Percentiles rank a stretch among this genome's conserved stretches.
Evolutionary conservation across 768 basidiomycete genomes (phyloP).

Genomic region (Tremella mesenterica): DNA sequence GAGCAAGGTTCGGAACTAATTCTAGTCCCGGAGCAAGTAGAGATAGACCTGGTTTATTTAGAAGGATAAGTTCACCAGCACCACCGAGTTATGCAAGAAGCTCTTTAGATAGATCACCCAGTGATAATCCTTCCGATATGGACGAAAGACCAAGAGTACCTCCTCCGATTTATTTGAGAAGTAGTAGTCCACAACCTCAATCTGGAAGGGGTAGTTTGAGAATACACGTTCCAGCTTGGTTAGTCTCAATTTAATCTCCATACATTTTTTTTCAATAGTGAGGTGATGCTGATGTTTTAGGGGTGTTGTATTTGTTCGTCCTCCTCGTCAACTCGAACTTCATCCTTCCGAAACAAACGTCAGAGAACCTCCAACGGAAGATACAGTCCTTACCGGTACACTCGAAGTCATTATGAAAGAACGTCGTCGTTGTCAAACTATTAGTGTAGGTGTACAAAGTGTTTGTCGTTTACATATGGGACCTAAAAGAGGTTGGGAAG

Average conservation of each 20-base stretch:
- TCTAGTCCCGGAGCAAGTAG: too few relatives aligned
- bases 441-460: slow-evolving; percentile 27
- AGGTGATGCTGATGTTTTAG: slow-evolving; percentile 5
- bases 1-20: too few relatives aligned
- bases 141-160: slow-evolving; percentile 22
- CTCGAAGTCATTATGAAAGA: slow-evolving; percentile 41
- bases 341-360: slow-evolving; percentile 18
- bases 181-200: slow-evolving; percentile 10
- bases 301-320: slow-evolving; percentile 28
- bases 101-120: slow-evolving; percentile 19
- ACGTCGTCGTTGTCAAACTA: slow-evolving; percentile 20
- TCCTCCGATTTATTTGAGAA: slow-evolving; percentile 25
- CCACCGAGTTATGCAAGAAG: slow-evolving; percentile 17
- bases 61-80: not conserved
- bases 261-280: not conserved
- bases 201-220: slow-evolving; percentile 19
- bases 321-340: slow-evolving; percentile 17
- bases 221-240: slow-evolving; percentile 34
- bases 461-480: slow-evolving; percentile 29
- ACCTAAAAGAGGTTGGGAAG: slow-evolving; percentile 27
- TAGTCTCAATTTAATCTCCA: not conserved
- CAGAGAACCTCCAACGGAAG: slow-evolving; percentile 29
- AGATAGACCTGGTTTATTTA: too few relatives aligned
- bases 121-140: slow-evolving; percentile 10
- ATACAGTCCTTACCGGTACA: slow-evolving; percentile 34